These are phyloP conservation scores for Gamarada debralockiae DNA, from an alignment of 495 filamentous ascomycete genomes.

Conservation along the genomic window DNA sequence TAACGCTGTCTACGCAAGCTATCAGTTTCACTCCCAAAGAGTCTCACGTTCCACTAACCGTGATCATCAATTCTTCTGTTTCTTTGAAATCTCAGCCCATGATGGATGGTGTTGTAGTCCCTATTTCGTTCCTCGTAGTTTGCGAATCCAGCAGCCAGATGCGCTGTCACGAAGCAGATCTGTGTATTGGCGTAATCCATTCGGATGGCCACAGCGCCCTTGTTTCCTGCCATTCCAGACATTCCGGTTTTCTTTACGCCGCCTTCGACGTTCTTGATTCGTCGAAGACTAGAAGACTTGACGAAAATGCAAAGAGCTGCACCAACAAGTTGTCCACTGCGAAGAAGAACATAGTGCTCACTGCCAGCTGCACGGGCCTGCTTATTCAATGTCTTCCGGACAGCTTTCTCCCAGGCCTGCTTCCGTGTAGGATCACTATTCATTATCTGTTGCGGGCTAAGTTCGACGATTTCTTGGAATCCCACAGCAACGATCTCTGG, in stretches of 20 bases:
- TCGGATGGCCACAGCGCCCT: conserved; percentile 94
- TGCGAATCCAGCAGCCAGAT: conserved; percentile 92
- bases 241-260: conserved; percentile 96
- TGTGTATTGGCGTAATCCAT: conserved; percentile 93
- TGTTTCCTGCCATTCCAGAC: conserved; percentile 96
- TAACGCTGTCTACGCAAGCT: conserved; percentile 56
- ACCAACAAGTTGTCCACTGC: conserved; percentile 92
- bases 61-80: conserved; percentile 90
- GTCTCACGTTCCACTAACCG: conserved; percentile 26
- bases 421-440: conserved; percentile 87
- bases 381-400: conserved; percentile 70
- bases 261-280: conserved; percentile 95
- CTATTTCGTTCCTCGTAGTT: conserved; percentile 96
- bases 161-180: conserved; percentile 93
- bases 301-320: conserved; percentile 90
- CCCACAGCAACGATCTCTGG: conserved; percentile 85
- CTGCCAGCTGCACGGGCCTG: conserved; percentile 55
- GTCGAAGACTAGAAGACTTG: conserved; percentile 64
- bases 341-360: conserved; percentile 81
- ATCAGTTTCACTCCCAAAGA: neutral
- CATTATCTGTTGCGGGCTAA: conserved; percentile 99
- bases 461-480: conserved; percentile 95
- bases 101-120: conserved; percentile 83
- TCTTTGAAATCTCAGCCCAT: conserved; percentile 84
- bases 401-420: conserved; percentile 80